phyloP scores from a whole-genome alignment of 2,329 filamentous ascomycete species.

The Immersiporthe knoxdaviesiana region DNA sequence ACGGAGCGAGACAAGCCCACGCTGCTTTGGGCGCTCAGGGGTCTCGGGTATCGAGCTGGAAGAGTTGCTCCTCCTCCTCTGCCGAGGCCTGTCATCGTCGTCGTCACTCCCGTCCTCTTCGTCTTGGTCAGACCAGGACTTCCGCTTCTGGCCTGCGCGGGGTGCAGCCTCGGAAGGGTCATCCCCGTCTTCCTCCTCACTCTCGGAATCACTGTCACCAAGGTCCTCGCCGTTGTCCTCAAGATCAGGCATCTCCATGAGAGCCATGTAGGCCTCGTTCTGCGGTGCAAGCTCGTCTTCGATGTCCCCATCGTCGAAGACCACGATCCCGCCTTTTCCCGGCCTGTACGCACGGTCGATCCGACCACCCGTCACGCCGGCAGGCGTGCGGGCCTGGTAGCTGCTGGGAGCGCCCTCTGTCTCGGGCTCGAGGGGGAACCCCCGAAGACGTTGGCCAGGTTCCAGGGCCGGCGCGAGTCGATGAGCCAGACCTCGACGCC shows the following conservation, averaged over 20 bases:
- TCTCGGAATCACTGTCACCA: slow-evolving; percentile 60
- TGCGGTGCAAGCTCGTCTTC: slow-evolving; percentile 77
- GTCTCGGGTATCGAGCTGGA: slow-evolving; percentile 72
- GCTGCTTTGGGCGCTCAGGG: slow-evolving; percentile 61
- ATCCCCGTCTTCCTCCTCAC: slow-evolving; percentile 61
- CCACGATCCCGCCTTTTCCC: slow-evolving; percentile 84
- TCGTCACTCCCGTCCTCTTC: slow-evolving; percentile 75
- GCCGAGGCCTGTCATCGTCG: slow-evolving; percentile 74
- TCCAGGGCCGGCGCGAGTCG: slow-evolving; percentile 92
- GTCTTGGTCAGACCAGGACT: slow-evolving; percentile 75
- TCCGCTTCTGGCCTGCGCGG: slow-evolving; percentile 69
- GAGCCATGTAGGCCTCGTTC: slow-evolving; percentile 79
- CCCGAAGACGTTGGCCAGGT: slow-evolving; percentile 90
- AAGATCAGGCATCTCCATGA: slow-evolving; percentile 88
- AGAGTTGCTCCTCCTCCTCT: slow-evolving; percentile 85
- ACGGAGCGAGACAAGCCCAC: slow-evolving; percentile 61
- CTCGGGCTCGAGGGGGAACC: slow-evolving; percentile 63
- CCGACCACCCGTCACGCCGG: slow-evolving; percentile 73
- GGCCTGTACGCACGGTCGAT: slow-evolving; percentile 74
- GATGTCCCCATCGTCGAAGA: slow-evolving; percentile 96
- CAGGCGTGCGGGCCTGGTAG: slow-evolving; percentile 56
- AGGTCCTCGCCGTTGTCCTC: slow-evolving; percentile 72
- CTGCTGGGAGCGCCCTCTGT: slow-evolving; percentile 50
- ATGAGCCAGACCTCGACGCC: slow-evolving; percentile 96
- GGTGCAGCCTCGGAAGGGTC: slow-evolving; percentile 39